Base-by-base conservation (phyloP, 176 grass and related monocot genomes). In the Bonia amplexicaulis region DNA sequence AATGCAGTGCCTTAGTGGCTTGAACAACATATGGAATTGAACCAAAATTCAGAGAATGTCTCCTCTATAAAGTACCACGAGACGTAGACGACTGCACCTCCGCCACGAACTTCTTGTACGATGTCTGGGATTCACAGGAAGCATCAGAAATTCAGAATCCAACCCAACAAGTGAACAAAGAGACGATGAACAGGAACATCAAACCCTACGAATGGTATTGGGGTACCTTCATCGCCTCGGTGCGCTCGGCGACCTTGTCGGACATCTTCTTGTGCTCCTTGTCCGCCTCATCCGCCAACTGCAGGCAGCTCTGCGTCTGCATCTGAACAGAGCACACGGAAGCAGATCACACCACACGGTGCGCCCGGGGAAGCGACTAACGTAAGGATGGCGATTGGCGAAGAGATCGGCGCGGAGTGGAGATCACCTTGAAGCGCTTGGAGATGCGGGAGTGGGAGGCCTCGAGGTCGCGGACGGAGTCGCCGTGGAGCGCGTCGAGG, bases 381-480 rank as follows among this genome's bases (percentile, higher is more conserved):
- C 14, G 16, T 17, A 11, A 51, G 20, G 72, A 85, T 20, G 52
- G 11, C 9, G 44, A 45, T 77, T 20, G 52, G 12, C 6, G 44
- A 45, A 60, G 53, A 27, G 48, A 20, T 17, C 2, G 65, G 5
- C 17, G 41, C 5, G 0, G 26, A 19, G 6, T 7, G 12, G 11
- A 42, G 26, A n/a, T 60, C 33, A 93, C 88, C 92, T 93, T 93
- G 82, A 88, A 74, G 82, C 83, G 88, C 71, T 93, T 93, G 85
- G 88, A 88, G 79, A 93, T 73, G 82, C 92, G 85, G 44, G 85
- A 70, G 69, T 83, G 73, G 62, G 86, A 86, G 47, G 88, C 82
- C 25, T 90, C 82, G 71, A 88, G 79, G 31, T 90, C 82, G 0
- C 41, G 80, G 63, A 80, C 61, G 53, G 49, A 77, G 44, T 85